phyloP scores from a whole-genome alignment of 306 rosid species.

The Dryas octopetala region DNA sequence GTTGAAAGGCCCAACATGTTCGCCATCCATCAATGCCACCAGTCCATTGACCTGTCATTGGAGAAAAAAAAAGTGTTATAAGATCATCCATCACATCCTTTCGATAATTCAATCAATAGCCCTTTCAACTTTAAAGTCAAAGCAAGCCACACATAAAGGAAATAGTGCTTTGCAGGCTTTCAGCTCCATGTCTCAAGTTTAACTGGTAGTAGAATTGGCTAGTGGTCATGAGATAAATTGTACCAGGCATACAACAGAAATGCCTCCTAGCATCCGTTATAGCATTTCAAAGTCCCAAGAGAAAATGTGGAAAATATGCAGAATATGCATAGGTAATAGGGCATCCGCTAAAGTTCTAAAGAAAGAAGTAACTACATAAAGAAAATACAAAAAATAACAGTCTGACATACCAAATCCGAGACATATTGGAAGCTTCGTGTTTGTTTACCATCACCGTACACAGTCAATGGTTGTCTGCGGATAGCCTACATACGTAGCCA shows the following conservation, averaged over 20 bases:
- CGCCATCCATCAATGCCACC: conserved; percentile 87
- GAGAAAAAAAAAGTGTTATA: neutral
- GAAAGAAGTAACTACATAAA: neutral
- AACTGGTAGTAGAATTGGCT: conserved; percentile 21
- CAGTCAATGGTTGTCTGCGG: conserved; percentile 88
- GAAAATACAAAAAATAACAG: neutral
- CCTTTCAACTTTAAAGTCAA: neutral
- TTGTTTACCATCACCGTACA: conserved; percentile 95
- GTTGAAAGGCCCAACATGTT: conserved; percentile 94
- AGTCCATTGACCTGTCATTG: conserved; percentile 75
- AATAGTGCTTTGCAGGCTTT: neutral
- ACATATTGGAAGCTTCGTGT: conserved; percentile 98
- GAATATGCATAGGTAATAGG: neutral
- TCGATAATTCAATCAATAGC: neutral
- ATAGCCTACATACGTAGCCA: conserved; percentile 60
- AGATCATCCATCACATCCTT: conserved; percentile 1
- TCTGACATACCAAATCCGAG: conserved; percentile 76
- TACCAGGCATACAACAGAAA: neutral
- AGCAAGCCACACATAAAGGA: neutral
- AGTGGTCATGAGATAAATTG: conserved; percentile 7
- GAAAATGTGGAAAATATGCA: neutral
- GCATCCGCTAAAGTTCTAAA: neutral
- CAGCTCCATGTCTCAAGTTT: conserved; percentile 1
- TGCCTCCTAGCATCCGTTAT: neutral
- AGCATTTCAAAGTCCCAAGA: neutral